Evolutionary conservation across 495 filamentous ascomycete species (phyloP), one percentile per base, ranked within the genome.

Genomic region (Hypoxylon perforatum): DNA sequence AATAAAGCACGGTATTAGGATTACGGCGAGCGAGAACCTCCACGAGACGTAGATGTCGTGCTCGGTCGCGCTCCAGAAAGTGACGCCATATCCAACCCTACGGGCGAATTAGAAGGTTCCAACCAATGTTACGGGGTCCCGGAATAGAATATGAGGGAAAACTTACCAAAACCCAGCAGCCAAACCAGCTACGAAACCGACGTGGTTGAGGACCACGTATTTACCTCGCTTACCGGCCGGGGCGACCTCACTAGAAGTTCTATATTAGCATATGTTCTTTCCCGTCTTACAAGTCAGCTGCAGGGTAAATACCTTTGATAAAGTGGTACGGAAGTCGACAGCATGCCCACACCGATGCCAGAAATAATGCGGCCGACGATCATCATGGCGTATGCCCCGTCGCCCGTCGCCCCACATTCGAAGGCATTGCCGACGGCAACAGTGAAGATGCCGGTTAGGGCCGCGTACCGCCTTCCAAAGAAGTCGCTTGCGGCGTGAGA

Each of bases 191-290:
- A 86, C 80, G 48, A 87, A 79, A 4, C 85, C 84, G 61, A 86
- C 78, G 49, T 87, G 85, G 62, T 86, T 86, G 65, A 86, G 74
- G 19, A 86, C 82, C 1, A 87, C 84, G 53, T 82, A 82, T 56
- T 77, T 80, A 0, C 85, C 85, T 5, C 85, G 77, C 42, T 82
- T 75, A 14, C 73, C 77, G 1, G 84, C 81, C 1, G 84, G 84
- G 0, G 85, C 74, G 22, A 87, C 76, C 70, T 87, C 85, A 68
- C 83, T 85, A 36, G 9, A 15, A 53, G 7, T 4, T 23, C 51
- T n/a, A 11, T 14, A 25, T 65, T 17, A 63, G 19, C 12, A 8
- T 55, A 14, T 15, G 15, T 11, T 18, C 44, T 18, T 19, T 39
- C 11, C 15, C n/a, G n/a, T 18, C 18, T 42, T 38, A n/a, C 35